phyloP scores from a whole-genome alignment of 352 stramenopile species.

The Saprolegnia diclina region DNA sequence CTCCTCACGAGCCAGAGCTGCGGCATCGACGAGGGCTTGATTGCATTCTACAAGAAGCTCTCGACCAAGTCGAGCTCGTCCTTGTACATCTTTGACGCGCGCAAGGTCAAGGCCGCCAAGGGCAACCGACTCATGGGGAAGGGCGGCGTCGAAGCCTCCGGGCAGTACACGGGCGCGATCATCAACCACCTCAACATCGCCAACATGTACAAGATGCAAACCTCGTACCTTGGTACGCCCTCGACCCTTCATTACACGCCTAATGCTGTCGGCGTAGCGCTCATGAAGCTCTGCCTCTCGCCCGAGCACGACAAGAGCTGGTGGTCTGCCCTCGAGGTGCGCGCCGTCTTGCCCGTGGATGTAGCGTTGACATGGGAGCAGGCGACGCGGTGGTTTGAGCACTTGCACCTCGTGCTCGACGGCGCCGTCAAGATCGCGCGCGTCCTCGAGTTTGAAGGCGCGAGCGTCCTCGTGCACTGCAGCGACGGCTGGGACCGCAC shows the following conservation, averaged over 20 bases:
- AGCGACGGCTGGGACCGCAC: conserved; percentile 87
- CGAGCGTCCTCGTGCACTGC: conserved; percentile 79
- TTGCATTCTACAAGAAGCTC: conserved; percentile 1
- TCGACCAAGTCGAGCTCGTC: conserved; percentile 27
- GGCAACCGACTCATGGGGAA: conserved; percentile 89
- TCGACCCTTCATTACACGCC: too few species aligned
- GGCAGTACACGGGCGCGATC: conserved; percentile 72
- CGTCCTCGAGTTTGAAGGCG: conserved; percentile 76
- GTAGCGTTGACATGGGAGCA: too few species aligned
- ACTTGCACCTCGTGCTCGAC: conserved; percentile 77
- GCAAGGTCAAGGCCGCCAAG: conserved; percentile 84
- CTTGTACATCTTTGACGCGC: conserved; percentile 88
- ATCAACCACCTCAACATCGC: conserved; percentile 85
- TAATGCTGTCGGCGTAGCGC: too few species aligned
- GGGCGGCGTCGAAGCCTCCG: conserved; percentile 81
- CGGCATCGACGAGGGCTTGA: conserved; percentile 21
- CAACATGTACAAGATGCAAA: conserved; percentile 93
- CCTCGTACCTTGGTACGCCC: conserved; percentile 40
- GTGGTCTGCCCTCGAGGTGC: conserved; percentile 61
- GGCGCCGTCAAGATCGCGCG: conserved; percentile 79
- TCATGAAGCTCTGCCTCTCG: conserved; percentile 69
- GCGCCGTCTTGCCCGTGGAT: too few species aligned
- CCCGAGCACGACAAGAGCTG: conserved; percentile 66
- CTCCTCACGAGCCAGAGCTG: conserved; percentile 56
- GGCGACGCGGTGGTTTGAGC: conserved; percentile 73